A percentile compares a stretch with the other conserved stretches of the same genome.
These are phyloP conservation scores for Aspergillus sp. DNA, from an alignment of 2,329 filamentous ascomycete genomes.

Conservation along the genomic window DNA sequence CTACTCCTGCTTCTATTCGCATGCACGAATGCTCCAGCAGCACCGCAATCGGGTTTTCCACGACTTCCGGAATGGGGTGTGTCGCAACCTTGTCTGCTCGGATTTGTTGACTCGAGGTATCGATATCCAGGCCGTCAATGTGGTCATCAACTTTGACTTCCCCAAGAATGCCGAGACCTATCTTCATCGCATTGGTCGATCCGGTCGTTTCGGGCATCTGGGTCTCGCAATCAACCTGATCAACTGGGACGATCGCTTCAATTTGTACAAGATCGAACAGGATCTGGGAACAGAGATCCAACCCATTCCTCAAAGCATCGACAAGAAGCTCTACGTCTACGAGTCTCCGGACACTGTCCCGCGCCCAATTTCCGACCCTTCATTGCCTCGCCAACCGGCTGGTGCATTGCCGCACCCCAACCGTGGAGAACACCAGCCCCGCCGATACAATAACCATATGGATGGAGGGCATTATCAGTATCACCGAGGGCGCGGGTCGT, in stretches of 20 bases:
- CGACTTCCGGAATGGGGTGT: slow-evolving; percentile 96
- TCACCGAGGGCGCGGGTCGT: slow-evolving; percentile 31
- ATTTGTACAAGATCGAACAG: slow-evolving; percentile 96
- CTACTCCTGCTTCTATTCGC: slow-evolving; percentile 99
- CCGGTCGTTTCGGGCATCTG: slow-evolving; percentile 90
- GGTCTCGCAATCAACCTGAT: slow-evolving; percentile 98
- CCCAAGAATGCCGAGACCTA: slow-evolving; percentile 99
- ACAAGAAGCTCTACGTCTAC: slow-evolving; percentile 97
- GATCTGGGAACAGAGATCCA: slow-evolving; percentile 96
- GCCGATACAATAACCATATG: slow-evolving; percentile 26
- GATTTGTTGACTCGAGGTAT: slow-evolving; percentile 97
- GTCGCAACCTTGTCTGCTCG: slow-evolving; percentile 95
- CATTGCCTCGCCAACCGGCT: slow-evolving; percentile 20
- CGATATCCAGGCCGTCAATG: slow-evolving; percentile 97
- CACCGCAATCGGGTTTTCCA: slow-evolving; percentile 98
- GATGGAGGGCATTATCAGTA: slow-evolving; percentile 30
- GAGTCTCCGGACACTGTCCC: slow-evolving; percentile 93
- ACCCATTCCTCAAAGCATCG: slow-evolving; percentile 86
- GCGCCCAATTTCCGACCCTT: slow-evolving; percentile 58
- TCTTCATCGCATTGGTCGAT: slow-evolving; percentile 94
- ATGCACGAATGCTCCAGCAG: slow-evolving; percentile 94
- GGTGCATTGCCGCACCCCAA: slow-evolving; percentile 11
- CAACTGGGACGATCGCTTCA: slow-evolving; percentile 99
- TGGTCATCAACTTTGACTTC: slow-evolving; percentile 99
- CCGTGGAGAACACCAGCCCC: slow-evolving; percentile 22